Evolutionary conservation across 1,284 basidiomycete species (phyloP).

Genomic region (Fomitopsis pinicola): DNA sequence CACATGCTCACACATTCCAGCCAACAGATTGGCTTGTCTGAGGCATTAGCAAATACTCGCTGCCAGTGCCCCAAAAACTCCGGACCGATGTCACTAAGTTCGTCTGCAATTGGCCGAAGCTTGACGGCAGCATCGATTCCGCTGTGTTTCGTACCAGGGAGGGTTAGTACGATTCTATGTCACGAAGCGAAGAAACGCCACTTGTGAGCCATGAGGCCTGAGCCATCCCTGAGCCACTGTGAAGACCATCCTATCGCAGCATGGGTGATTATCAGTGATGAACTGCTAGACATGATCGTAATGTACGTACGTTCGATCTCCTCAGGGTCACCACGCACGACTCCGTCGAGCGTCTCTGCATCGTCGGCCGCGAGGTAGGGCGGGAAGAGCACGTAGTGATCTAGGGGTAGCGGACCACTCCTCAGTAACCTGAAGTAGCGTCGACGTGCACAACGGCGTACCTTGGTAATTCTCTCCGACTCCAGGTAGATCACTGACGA

Average conservation of each 20-base stretch:
- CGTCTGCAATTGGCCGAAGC: constrained; percentile 40
- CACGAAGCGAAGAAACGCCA: constrained; percentile 18
- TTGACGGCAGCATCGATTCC: constrained; percentile 44
- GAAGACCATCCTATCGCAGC: constrained; percentile 30
- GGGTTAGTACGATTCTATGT: background rate
- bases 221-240: constrained; percentile 40
- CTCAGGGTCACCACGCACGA: constrained; percentile 32
- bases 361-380: constrained; percentile 36
- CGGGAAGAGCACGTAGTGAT: constrained; percentile 37
- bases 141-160: constrained; percentile 21
- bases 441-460: constrained; percentile 8
- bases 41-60: constrained; percentile 37
- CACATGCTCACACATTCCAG: constrained; percentile 27
- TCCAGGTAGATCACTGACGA: constrained; percentile 46
- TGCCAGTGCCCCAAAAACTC: constrained; percentile 42
- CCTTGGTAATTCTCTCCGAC: constrained; percentile 58
- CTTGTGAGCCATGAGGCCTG: constrained; percentile 49
- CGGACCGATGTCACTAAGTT: constrained; percentile 40
- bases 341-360: constrained; percentile 38
- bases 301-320: constrained; percentile 28
- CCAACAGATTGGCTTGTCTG: constrained; percentile 46
- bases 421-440: too few species aligned
- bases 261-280: background rate
- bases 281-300: background rate
- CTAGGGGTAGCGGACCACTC: constrained; percentile 21